A percentile compares a stretch with the other conserved stretches of the same genome.
Conservation (phyloP, 2,329 filamentous ascomycete genomes). For the Hypoxylon sp. region DNA sequence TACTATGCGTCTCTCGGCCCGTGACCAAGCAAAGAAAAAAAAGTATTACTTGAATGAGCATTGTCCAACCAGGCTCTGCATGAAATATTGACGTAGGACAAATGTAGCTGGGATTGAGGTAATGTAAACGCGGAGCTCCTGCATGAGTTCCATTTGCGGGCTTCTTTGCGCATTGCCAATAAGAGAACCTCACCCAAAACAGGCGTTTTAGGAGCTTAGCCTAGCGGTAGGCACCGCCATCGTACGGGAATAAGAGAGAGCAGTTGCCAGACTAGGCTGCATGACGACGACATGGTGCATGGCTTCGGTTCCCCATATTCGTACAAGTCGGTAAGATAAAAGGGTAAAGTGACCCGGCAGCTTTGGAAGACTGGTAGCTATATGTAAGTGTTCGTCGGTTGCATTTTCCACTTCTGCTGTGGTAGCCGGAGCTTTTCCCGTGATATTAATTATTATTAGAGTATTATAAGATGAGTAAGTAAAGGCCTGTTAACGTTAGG, state of each 20-base stretch:
- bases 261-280: constrained; percentile 23
- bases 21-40: constrained; percentile 10
- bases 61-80: constrained; percentile 37
- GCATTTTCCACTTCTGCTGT: background rate
- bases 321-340: constrained; percentile 37
- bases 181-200: constrained; percentile 15
- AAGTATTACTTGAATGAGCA: constrained; percentile 10
- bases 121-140: constrained; percentile 24
- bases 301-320: constrained; percentile 7
- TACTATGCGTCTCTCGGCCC: constrained; percentile 44
- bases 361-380: constrained; percentile 11
- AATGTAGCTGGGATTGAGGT: constrained; percentile 5
- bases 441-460: constrained; percentile 3
- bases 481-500: constrained; percentile 3
- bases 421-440: background rate
- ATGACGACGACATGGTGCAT: constrained; percentile 31
- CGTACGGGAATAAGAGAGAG: constrained; percentile 29
- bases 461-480: background rate
- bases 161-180: constrained; percentile 16
- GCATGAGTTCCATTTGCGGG: constrained; percentile 14
- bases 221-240: constrained; percentile 10
- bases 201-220: constrained; percentile 12
- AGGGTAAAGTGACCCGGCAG: constrained; percentile 30
- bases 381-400: constrained; percentile 16
- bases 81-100: constrained; percentile 39